Evolutionary conservation across 2,329 filamentous ascomycete genomes (phyloP), one percentile per base, ranked within the genome.

Genomic region (Sporothrix variecibatus): DNA sequence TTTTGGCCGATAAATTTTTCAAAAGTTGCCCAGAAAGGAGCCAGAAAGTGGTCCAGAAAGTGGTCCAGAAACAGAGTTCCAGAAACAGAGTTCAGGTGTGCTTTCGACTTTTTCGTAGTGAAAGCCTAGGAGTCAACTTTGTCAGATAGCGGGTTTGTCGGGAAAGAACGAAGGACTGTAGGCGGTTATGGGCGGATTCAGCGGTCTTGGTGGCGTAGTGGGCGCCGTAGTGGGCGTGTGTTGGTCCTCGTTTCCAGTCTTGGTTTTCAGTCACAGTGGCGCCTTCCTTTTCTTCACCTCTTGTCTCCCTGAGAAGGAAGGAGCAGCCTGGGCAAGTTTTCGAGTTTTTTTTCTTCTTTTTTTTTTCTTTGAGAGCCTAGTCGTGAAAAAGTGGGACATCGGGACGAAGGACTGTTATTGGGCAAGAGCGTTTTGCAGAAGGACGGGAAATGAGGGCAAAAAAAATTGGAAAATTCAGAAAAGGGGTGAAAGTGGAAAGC

Each of bases 1-100:
- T 74, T 74, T 40, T 46, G 28, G 67, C 73, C 67, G 72, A 74
- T 75, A 71, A 77, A 78, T 73, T 78, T 79, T 79, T 78, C 73
- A 75, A 68, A 43, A 68, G 67, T 73, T 75, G 69, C 64, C 72
- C 62, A 72, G 58, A 71, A 75, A 38, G 43, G 43, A 49, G 43
- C 43, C 75, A 71, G 75, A 40, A 49, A 20, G 43, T 49, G 17
- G 43, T 49, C 15, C 43, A 72, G 58, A 71, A 34, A 34, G 34
- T 34, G 34, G 34, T 34, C 34, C 62, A 71, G 49, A 67, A 75
- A 43, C 75, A 71, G 74, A 38, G 20, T 34, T 34, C 62, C 62
- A 72, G 58, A 71, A 75, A 46, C 75, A 71, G 75, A 40, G 75
- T 70, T 46, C 53, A 74, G 69, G 62, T 73, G 60, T 70, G 60